phyloP scores from a whole-genome alignment of 2,329 filamentous ascomycete species.

The Bipolaris cookei region DNA sequence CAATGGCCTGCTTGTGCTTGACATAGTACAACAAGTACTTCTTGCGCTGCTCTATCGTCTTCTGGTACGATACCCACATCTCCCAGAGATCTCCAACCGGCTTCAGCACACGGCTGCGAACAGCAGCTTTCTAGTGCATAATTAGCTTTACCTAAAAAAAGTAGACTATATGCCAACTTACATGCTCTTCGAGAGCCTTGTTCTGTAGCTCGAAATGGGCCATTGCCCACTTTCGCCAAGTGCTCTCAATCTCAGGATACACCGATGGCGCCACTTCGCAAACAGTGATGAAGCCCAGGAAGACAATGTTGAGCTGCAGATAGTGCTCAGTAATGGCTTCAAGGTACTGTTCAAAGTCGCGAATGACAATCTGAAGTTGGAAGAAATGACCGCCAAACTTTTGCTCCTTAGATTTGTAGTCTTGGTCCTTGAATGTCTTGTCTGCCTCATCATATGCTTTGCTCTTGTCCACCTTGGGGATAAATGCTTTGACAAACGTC shows the following conservation, averaged over 20 bases:
- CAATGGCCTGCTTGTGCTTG: slow-evolving; percentile 76
- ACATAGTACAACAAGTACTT: slow-evolving; percentile 93
- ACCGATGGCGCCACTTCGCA: slow-evolving; percentile 67
- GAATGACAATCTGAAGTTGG: slow-evolving; percentile 86
- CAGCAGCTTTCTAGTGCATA: slow-evolving; percentile 61
- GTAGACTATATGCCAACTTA: slow-evolving; percentile 53
- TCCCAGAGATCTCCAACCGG: slow-evolving; percentile 81
- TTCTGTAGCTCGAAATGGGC: slow-evolving; percentile 85
- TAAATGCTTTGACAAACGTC: slow-evolving; percentile 83
- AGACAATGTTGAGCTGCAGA: slow-evolving; percentile 78
- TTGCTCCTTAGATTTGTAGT: slow-evolving; percentile 80
- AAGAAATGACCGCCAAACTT: slow-evolving; percentile 92
- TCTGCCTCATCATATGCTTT: slow-evolving; percentile 71
- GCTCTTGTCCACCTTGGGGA: slow-evolving; percentile 85
- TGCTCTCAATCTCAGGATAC: slow-evolving; percentile 86
- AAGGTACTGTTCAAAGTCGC: slow-evolving; percentile 92
- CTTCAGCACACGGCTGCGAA: slow-evolving; percentile 83
- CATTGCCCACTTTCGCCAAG: slow-evolving; percentile 90
- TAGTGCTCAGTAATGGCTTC: slow-evolving; percentile 81
- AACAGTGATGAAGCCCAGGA: slow-evolving; percentile 81
- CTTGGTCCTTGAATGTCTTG: slow-evolving; percentile 74
- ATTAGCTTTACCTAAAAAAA: slow-evolving; percentile 19
- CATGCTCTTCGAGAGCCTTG: slow-evolving; percentile 82
- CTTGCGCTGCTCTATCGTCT: slow-evolving; percentile 91
- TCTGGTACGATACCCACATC: slow-evolving; percentile 80